Percentiles rank a stretch among this genome's conserved stretches.
Evolutionary conservation across 345 rosid species (phyloP).

Genomic region (Linum tenue): DNA sequence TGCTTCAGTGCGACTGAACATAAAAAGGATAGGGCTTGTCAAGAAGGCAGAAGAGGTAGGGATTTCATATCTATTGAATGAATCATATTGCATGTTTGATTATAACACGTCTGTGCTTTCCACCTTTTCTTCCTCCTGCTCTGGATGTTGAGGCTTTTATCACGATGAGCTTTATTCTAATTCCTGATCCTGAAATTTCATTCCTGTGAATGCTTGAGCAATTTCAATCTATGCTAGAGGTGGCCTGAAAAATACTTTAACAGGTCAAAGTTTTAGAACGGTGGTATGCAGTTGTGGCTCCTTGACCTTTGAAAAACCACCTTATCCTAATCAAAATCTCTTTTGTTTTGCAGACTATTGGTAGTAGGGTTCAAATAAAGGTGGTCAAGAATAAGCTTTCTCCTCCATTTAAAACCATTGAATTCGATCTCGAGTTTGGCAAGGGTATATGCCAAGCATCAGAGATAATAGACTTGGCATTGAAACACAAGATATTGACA

Average conservation of each 20-base stretch:
- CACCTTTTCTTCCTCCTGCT: too few species aligned
- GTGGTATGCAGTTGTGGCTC: too few species aligned
- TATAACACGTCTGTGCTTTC: too few species aligned
- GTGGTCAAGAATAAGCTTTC: conserved; percentile 93
- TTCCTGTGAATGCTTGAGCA: too few species aligned
- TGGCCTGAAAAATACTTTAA: too few species aligned
- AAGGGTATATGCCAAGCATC: conserved; percentile 73
- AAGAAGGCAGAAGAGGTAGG: conserved; percentile 93
- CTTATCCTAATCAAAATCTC: not conserved
- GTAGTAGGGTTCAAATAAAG: conserved; percentile 71
- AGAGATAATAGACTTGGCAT: conserved; percentile 66
- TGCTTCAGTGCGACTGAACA: conserved; percentile 84
- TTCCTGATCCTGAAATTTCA: too few species aligned
- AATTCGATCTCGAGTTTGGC: conserved; percentile 90
- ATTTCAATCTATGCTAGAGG: too few species aligned
- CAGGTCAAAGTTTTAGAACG: too few species aligned
- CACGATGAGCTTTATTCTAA: too few species aligned
- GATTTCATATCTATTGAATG: not conserved
- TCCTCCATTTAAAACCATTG: conserved; percentile 76
- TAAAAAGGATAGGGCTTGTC: conserved; percentile 55
- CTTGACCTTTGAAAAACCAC: too few species aligned
- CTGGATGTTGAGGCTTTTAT: too few species aligned
- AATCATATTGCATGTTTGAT: too few species aligned
- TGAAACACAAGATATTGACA: conserved; percentile 58
- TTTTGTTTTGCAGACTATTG: conserved; percentile 44